Evolutionary conservation across 371 early-diverging fungal species (phyloP), one percentile per base, ranked within the genome.

Genomic region (Mortierella sp.): DNA sequence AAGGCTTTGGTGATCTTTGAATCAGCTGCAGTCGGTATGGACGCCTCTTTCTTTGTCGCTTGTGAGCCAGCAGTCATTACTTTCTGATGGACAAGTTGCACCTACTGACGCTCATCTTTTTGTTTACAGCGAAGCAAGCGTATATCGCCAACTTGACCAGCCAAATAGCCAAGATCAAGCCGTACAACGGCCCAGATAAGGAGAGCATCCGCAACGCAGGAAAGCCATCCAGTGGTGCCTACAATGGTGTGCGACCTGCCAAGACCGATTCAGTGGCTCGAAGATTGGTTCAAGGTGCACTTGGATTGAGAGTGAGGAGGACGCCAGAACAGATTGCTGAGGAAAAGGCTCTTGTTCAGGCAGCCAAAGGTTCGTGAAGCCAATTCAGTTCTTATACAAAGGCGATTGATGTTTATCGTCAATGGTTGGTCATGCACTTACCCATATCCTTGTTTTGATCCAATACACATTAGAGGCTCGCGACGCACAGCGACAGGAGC

Each of bases 1-100:
- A 84, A 90, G 50, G 91, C 91, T 21, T 80, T 91, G 41, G 90
- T 88, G 41, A 87, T 89, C 21, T 91, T 91, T 79, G 89, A 89
- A 43, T 87, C 88, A 42, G 84, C 88, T 7, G 82, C 89, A 19
- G 86, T 88, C 61, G 89, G 90, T 90, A 81, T 62, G 50, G 34
- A 4, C 1, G 15, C 23, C 17, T 28, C 56, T 37, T 6, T 42
- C 12, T 44, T 31, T 46, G 14, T 39, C 49, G 6, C 17, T 17
- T 32, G 12, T 37, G 50, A 28, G 15, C 7, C 4, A 34, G 7
- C 37, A 14, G 11, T 34, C 15, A 7, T 41, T 0, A 11, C 9
- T 11, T 15, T n/a, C 34, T 37, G 17, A 14, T 46, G 32, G 27
- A 37, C 19, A 21, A 15, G 0, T 28, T n/a, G n/a, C n/a, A n/a